phyloP scores from a whole-genome alignment of 306 rosid species.

The Pterocarpus macrocarpus region DNA sequence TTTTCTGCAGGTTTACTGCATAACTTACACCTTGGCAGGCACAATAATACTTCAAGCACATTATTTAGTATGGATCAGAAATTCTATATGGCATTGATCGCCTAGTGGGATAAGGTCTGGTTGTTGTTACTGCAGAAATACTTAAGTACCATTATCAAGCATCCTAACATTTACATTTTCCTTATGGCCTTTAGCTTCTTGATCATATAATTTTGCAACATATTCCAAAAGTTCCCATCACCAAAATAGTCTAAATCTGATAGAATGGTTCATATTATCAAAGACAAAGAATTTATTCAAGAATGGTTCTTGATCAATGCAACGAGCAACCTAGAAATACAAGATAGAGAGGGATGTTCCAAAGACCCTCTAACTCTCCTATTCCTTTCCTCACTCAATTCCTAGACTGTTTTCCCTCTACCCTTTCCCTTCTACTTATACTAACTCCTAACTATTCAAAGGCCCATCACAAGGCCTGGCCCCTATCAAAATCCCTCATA shows the following conservation, averaged over 20 bases:
- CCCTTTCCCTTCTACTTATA: too few species aligned
- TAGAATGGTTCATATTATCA: too few species aligned
- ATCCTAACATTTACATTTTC: constrained; percentile 26
- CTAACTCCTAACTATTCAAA: too few species aligned
- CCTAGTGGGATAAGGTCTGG: not conserved
- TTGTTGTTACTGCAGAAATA: constrained; percentile 24
- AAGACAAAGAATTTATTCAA: too few species aligned
- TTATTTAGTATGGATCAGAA: constrained; percentile 4
- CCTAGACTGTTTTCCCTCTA: too few species aligned
- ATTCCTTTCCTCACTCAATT: too few species aligned
- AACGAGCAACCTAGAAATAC: too few species aligned
- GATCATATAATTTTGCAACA: constrained; percentile 27
- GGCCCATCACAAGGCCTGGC: too few species aligned
- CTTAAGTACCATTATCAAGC: constrained; percentile 11
- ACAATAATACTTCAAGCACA: constrained; percentile 30
- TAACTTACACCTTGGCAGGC: constrained; percentile 32
- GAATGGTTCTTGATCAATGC: too few species aligned
- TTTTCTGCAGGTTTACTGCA: constrained; percentile 18
- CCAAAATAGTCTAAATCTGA: constrained; percentile 10
- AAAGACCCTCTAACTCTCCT: too few species aligned
- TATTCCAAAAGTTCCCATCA: constrained; percentile 11
- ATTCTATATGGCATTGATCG: constrained; percentile 16
- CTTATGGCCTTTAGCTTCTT: constrained; percentile 10
- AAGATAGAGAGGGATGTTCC: too few species aligned
- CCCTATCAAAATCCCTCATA: not conserved